A percentile compares a stretch with the other conserved stretches of the same genome.
Conservation (phyloP, 2,329 filamentous ascomycete genomes). For the Thelonectria rubi region DNA sequence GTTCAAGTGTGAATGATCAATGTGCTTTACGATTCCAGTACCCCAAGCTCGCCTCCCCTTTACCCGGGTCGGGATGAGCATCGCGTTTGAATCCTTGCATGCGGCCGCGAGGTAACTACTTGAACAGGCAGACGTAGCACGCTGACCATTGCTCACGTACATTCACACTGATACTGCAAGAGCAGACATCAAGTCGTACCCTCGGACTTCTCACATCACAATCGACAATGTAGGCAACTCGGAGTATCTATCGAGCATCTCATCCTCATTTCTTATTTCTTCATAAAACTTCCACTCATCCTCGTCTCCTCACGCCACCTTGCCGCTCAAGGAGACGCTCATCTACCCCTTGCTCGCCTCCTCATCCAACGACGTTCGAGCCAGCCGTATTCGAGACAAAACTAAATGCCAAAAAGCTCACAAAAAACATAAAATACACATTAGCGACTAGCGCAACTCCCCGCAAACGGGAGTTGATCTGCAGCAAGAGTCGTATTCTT, state of each 20-base stretch:
- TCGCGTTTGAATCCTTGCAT: background rate
- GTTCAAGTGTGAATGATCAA: background rate
- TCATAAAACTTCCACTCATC: slow-evolving; percentile 35
- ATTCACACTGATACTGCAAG: no score
- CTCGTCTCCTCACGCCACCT: slow-evolving; percentile 26
- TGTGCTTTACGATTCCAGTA: background rate
- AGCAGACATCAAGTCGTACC: no score
- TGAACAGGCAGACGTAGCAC: no score
- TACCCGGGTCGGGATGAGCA: background rate
- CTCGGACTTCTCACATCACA: no score
- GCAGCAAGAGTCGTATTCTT: slow-evolving; percentile 30
- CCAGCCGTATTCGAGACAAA: slow-evolving; percentile 32
- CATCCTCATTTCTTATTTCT: slow-evolving; percentile 39
- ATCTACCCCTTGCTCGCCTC: slow-evolving; percentile 21
- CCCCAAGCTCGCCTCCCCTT: no score
- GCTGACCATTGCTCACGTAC: no score
- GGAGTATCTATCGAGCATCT: slow-evolving; percentile 15
- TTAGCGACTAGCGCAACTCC: slow-evolving; percentile 42
- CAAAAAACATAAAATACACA: slow-evolving; percentile 42
- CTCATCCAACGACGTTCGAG: slow-evolving; percentile 37
- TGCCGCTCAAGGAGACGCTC: slow-evolving; percentile 21
- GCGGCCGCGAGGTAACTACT: background rate
- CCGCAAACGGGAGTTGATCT: slow-evolving; percentile 15
- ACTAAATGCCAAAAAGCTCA: slow-evolving; percentile 35
- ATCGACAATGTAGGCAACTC: background rate